phyloP scores from a whole-genome alignment of 2,329 filamentous ascomycete genomes.

The Neopestalotiopsis sp. region DNA sequence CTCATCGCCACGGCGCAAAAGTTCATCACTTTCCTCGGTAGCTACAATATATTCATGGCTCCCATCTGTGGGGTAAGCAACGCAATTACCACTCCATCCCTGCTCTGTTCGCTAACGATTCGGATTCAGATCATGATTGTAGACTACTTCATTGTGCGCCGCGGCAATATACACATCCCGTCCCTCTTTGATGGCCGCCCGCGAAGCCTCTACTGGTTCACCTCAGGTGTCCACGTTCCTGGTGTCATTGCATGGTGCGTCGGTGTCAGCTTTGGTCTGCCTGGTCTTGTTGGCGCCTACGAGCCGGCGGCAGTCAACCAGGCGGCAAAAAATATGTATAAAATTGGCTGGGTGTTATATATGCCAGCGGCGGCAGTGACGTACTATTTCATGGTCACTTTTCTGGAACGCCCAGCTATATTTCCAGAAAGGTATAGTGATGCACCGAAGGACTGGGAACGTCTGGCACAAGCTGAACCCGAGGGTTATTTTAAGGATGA shows the following conservation, averaged over 20 bases:
- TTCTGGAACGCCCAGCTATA: neutral
- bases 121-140: neutral
- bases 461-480: no score
- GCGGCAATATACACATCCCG: constrained; percentile 2
- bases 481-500: no score
- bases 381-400: neutral
- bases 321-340: neutral
- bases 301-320: neutral
- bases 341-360: neutral
- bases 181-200: neutral
- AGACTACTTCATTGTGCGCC: neutral
- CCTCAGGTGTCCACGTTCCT: neutral
- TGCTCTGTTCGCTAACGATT: neutral
- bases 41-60: neutral
- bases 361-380: neutral
- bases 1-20: constrained; percentile 43
- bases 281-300: constrained; percentile 12
- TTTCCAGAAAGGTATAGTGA: neutral
- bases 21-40: constrained; percentile 46
- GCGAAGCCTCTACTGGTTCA: neutral
- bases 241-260: neutral
- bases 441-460: neutral
- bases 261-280: constrained; percentile 13
- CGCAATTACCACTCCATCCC: neutral
- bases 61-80: neutral